Conservation (phyloP, 2,329 filamentous ascomycete genomes). For the Aureobasidium zeae region DNA sequence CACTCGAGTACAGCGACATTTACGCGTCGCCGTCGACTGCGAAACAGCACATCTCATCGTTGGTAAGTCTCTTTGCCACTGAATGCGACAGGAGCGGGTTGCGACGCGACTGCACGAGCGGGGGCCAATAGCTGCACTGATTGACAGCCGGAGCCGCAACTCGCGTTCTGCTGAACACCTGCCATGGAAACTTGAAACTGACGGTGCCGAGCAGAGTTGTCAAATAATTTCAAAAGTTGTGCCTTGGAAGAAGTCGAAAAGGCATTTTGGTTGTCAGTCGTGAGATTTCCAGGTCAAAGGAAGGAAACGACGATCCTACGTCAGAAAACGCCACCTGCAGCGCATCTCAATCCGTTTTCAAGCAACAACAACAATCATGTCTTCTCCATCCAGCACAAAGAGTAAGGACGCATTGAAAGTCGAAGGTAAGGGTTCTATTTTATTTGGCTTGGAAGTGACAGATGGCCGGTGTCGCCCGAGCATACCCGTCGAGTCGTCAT, state of each 20-base stretch:
- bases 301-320: neutral
- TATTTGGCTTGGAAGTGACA: no score
- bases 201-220: neutral
- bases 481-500: neutral
- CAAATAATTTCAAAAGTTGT: neutral
- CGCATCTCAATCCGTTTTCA: neutral
- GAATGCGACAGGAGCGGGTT: conserved; percentile 7
- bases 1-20: neutral
- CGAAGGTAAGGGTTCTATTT: conserved; percentile 9
- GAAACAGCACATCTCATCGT: neutral
- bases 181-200: neutral
- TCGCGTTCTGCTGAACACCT: conserved; percentile 1
- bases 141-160: conserved; percentile 9
- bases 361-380: conserved; percentile 9
- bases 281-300: conserved; percentile 1
- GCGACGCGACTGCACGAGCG: conserved; percentile 11
- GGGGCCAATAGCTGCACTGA: conserved; percentile 2
- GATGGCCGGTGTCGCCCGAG: no score
- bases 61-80: conserved; percentile 12
- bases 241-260: conserved; percentile 1
- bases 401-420: conserved; percentile 11
- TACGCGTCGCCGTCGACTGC: conserved; percentile 8
- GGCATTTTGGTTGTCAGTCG: conserved; percentile 4
- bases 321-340: neutral
- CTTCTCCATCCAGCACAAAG: conserved; percentile 12